A percentile compares a stretch with the other conserved stretches of the same genome.
Evolutionary conservation across 2,329 filamentous ascomycete species (phyloP).

Genomic region (Ascochyta rabiei): DNA sequence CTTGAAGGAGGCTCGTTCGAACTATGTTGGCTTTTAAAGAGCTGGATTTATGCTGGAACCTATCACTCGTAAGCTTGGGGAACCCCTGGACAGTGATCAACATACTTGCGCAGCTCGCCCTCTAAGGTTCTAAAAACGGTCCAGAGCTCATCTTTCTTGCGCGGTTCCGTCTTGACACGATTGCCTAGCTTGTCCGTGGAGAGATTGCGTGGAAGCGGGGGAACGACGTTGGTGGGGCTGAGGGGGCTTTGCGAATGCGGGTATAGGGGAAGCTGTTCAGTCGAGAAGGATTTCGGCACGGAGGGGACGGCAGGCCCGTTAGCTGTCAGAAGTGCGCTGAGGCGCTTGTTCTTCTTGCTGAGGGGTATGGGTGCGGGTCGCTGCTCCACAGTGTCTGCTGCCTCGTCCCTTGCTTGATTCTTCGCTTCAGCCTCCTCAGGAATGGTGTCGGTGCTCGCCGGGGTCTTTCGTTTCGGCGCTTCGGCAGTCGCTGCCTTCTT

Average conservation of each 20-base stretch:
- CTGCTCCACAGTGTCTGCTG: slow-evolving; percentile 25
- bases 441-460: slow-evolving; percentile 34
- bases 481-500: slow-evolving; percentile 28
- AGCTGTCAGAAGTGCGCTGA: slow-evolving; percentile 42
- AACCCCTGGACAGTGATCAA: neutral
- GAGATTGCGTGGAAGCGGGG: slow-evolving; percentile 51
- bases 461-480: slow-evolving; percentile 34
- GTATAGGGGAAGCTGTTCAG: slow-evolving; percentile 51
- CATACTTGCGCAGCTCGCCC: slow-evolving; percentile 69
- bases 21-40: slow-evolving; percentile 77
- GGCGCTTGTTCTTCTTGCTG: slow-evolving; percentile 45
- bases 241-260: slow-evolving; percentile 39
- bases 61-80: slow-evolving; percentile 32
- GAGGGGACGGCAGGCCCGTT: slow-evolving; percentile 46
- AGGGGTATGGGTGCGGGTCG: slow-evolving; percentile 27
- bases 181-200: slow-evolving; percentile 50
- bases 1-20: slow-evolving; percentile 68
- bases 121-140: slow-evolving; percentile 71
- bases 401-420: slow-evolving; percentile 26
- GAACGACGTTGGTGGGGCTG: slow-evolving; percentile 45
- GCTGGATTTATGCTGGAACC: slow-evolving; percentile 75
- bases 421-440: slow-evolving; percentile 36
- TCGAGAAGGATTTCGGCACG: slow-evolving; percentile 57
- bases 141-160: slow-evolving; percentile 73
- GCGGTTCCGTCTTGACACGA: slow-evolving; percentile 48